Conservation (phyloP, 2,329 filamentous ascomycete species). For the Fusarium sp. region DNA sequence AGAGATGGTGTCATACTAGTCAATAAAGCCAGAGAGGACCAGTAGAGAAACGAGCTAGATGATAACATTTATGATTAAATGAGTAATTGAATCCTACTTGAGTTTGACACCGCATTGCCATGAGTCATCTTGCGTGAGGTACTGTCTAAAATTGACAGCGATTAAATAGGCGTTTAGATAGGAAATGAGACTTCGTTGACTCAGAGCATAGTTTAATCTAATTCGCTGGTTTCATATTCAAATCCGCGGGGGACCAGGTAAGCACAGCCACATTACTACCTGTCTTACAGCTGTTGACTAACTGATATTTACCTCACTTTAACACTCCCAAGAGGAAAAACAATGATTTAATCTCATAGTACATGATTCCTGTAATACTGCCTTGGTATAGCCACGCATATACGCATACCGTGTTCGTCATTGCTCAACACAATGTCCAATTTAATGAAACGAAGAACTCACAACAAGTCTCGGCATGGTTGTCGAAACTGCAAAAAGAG, state of each 20-base stretch:
- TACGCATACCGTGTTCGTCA: rapidly evolving
- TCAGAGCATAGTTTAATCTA: neutral
- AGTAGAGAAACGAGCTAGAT: neutral
- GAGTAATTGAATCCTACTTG: neutral
- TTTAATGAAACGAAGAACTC: constrained; percentile 44
- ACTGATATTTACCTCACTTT: neutral
- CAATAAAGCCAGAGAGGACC: constrained; percentile 10
- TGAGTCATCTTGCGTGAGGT: neutral
- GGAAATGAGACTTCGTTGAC: too few relatives aligned
- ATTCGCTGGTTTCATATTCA: constrained; percentile 19
- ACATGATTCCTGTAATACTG: neutral
- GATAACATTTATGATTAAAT: constrained; percentile 1
- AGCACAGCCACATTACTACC: constrained; percentile 41
- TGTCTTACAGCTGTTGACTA: neutral
- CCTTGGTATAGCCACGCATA: rapidly evolving
- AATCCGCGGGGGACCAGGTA: constrained; percentile 8
- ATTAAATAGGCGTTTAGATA: too few relatives aligned
- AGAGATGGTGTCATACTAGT: constrained; percentile 50
- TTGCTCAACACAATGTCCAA: neutral
- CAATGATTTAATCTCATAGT: neutral
- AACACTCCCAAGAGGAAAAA: too few relatives aligned
- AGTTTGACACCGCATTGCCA: neutral
- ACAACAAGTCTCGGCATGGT: constrained; percentile 46
- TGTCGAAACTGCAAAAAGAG: constrained; percentile 48
- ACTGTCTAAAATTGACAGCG: too few relatives aligned